These are phyloP conservation scores for Cutaneotrichosporon sp. DNA, from an alignment of 1,284 basidiomycete species.

Conservation along the genomic window DNA sequence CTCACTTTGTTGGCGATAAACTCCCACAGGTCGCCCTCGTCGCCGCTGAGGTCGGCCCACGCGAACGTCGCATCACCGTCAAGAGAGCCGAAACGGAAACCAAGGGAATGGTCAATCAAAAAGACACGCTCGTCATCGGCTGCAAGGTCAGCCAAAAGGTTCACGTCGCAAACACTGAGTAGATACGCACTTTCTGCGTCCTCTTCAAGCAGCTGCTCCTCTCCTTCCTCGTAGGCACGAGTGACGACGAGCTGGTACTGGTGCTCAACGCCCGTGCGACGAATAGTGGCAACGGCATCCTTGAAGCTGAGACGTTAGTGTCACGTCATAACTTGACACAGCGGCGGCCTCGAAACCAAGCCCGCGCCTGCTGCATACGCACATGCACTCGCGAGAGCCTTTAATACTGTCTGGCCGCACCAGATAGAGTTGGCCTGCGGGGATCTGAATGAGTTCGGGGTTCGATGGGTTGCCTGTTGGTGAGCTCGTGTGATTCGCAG, in stretches of 20 bases:
- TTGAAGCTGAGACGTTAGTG: constrained; percentile 64
- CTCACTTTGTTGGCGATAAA: constrained; percentile 46
- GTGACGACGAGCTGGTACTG: constrained; percentile 96
- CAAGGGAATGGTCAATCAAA: constrained; percentile 80
- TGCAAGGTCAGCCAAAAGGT: constrained; percentile 36
- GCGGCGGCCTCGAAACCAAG: too few species aligned
- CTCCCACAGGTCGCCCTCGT: constrained; percentile 48
- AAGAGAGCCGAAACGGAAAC: constrained; percentile 68
- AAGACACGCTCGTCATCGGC: constrained; percentile 89
- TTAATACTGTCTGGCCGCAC: constrained; percentile 85
- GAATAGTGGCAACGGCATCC: constrained; percentile 89
- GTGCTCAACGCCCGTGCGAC: constrained; percentile 72
- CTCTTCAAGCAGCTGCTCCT: constrained; percentile 87
- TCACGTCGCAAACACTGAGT: too few species aligned
- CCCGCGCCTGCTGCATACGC: constrained; percentile 43
- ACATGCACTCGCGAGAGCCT: constrained; percentile 96
- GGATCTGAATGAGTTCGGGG: constrained; percentile 89
- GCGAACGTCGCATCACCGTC: constrained; percentile 77
- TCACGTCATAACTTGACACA: background rate
- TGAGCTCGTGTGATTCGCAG: background rate
- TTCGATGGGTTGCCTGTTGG: constrained; percentile 58
- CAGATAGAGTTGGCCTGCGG: constrained; percentile 85
- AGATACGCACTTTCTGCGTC: constrained; percentile 80
- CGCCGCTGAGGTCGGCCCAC: constrained; percentile 73
- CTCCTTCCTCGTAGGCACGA: constrained; percentile 89